These are phyloP conservation scores for Exophiala sideris DNA, from an alignment of 2,329 filamentous ascomycete species.

Conservation along the genomic window DNA sequence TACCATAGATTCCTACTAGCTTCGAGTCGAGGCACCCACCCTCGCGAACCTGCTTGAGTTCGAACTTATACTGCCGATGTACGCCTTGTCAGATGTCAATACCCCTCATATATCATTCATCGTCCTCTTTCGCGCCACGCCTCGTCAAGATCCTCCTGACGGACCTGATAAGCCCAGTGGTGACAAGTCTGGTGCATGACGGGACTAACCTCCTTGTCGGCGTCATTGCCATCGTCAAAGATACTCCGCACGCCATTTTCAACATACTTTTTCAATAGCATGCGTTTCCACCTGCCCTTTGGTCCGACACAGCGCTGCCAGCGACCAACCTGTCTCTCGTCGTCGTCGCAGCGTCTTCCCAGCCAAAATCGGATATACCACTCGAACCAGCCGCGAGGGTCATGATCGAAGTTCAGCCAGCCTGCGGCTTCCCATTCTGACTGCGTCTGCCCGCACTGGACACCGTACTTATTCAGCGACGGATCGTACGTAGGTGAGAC, in stretches of 20 bases:
- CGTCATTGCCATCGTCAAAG: slow-evolving; percentile 36
- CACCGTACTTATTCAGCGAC: slow-evolving; percentile 53
- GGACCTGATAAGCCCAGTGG: slow-evolving; percentile 55
- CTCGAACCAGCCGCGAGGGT: slow-evolving; percentile 57
- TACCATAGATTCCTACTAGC: too few species aligned
- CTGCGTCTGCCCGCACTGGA: slow-evolving; percentile 52
- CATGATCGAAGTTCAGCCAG: slow-evolving; percentile 54
- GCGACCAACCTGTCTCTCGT: slow-evolving; percentile 50
- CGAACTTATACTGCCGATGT: too few species aligned
- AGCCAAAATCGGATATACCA: slow-evolving; percentile 55
- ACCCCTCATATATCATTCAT: neutral
- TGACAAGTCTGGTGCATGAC: slow-evolving; percentile 57
- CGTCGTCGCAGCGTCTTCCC: slow-evolving; percentile 51
- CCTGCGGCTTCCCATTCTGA: slow-evolving; percentile 56
- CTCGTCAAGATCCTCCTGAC: slow-evolving; percentile 49
- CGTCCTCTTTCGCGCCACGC: slow-evolving; percentile 38
- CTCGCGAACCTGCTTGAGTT: too few species aligned
- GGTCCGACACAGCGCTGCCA: slow-evolving; percentile 53
- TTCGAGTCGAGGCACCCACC: too few species aligned
- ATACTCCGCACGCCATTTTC: slow-evolving; percentile 48
- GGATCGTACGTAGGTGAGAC: slow-evolving; percentile 44
- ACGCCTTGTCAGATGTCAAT: too few species aligned
- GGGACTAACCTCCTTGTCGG: slow-evolving; percentile 43
- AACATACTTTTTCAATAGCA: slow-evolving; percentile 52
- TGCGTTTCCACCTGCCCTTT: slow-evolving; percentile 50